Conservation (phyloP, 2,329 filamentous ascomycete species). For the Microdochium nivale region DNA sequence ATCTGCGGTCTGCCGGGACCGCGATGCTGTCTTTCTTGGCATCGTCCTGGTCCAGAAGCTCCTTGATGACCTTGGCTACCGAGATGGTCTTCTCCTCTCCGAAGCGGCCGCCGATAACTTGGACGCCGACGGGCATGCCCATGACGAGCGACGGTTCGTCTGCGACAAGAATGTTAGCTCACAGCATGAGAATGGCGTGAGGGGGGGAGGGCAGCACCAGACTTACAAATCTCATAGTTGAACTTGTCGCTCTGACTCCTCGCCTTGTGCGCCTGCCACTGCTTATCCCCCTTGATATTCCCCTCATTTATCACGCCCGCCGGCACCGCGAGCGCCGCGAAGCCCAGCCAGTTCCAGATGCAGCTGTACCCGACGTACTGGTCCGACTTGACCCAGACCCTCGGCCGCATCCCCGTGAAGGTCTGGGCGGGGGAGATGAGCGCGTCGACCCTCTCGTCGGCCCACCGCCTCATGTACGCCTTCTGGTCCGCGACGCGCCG, state of each 20-base stretch:
- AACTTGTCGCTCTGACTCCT: background rate
- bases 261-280: background rate
- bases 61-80: background rate
- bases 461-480: background rate
- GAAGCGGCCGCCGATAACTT: background rate
- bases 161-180: background rate
- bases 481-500: background rate
- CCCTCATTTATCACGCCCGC: background rate
- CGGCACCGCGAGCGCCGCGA: background rate
- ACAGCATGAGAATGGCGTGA: background rate
- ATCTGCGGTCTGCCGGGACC: too few species aligned
- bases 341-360: background rate
- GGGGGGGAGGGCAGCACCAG: background rate
- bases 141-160: background rate
- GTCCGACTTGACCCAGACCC: background rate
- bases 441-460: background rate
- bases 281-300: background rate
- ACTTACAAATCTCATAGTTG: background rate
- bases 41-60: background rate
- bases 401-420: background rate
- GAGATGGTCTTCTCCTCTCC: background rate
- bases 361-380: background rate
- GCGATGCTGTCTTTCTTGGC: background rate
- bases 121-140: background rate
- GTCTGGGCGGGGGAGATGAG: background rate